Percentiles rank a stretch among this genome's conserved stretches.
Conservation (phyloP, 129 eudicot genomes). For the Artemisia argyi region DNA sequence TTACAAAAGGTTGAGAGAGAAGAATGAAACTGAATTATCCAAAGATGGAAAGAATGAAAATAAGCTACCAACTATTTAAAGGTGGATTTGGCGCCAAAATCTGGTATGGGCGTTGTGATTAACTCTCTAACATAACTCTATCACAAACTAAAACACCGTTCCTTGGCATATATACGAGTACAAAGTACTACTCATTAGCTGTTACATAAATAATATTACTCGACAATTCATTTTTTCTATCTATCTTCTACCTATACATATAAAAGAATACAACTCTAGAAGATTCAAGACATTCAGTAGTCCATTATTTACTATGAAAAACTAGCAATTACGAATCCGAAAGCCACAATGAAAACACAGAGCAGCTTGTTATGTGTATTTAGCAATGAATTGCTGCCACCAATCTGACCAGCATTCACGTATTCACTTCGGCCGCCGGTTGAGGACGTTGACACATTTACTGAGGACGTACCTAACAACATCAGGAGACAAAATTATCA, state of each 20-base stretch:
- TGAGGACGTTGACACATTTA: conserved; percentile 75
- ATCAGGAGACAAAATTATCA: not conserved
- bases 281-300: conserved; percentile 11
- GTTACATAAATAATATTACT: conserved; percentile 27
- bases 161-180: not conserved
- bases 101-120: too few relatives aligned
- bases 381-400: conserved; percentile 40
- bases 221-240: conserved; percentile 21
- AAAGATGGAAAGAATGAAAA: too few relatives aligned
- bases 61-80: too few relatives aligned
- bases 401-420: conserved; percentile 68
- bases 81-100: too few relatives aligned
- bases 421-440: conserved; percentile 59
- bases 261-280: conserved; percentile 31
- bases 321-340: conserved; percentile 14
- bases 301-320: conserved; percentile 22
- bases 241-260: conserved; percentile 16
- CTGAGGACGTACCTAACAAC: conserved; percentile 63
- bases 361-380: conserved; percentile 26
- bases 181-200: conserved; percentile 20
- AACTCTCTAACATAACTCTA: too few relatives aligned
- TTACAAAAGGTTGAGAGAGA: too few relatives aligned
- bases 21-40: too few relatives aligned
- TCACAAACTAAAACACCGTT: not conserved
- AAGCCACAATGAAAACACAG: conserved; percentile 28